Evolutionary conservation across 768 basidiomycete genomes (phyloP), one percentile per base, ranked within the genome.

Genomic region (Termitomyces titanicus): DNA sequence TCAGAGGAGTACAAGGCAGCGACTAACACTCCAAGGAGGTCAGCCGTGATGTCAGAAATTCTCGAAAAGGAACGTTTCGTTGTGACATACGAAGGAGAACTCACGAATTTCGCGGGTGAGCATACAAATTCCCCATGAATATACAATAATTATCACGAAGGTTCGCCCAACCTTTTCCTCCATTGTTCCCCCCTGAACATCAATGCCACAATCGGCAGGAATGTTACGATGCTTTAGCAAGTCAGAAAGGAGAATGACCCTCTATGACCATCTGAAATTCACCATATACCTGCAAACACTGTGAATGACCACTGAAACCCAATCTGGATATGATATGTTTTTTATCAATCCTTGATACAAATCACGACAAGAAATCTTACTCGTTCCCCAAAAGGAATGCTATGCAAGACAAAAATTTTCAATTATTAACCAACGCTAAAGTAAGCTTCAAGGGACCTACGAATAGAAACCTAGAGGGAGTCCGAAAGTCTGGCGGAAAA

Each of bases 21-120:
- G 8, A 72, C 68, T 10, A 69, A 68, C 38, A 80, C 80, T 25
- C 70, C 75, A 18, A 79, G 78, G 79, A 70, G 76, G 61, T 70
- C 64, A 31, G 61, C 66, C 51, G 70, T 80, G n/a, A 68, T 78
- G 38, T 59, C 66, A 37, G 54, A 61, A 13, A 68, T 77, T 5
- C 47, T 68, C 13, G 55, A 66, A 38, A 62, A 64, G 51, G 72
- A 77, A 58, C 67, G 74, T 39, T 48, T 68, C 54, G 57, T 69
- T 44, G 61, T 72, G 35, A 58, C 13, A 31, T 58, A 56, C 38
- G 59, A 56, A 37, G 49, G 55, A 20, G 55, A 47, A 24, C 55
- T 62, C 5, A 29, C 47, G 37, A 57, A 10, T 53, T 42, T 55
- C 6, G 42, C 34, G 20, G 44, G 9, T 25, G 31, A 55, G 2